Evolutionary conservation across 345 rosid genomes (phyloP), one percentile per base, ranked within the genome.

Genomic region (Psidium guajava): DNA sequence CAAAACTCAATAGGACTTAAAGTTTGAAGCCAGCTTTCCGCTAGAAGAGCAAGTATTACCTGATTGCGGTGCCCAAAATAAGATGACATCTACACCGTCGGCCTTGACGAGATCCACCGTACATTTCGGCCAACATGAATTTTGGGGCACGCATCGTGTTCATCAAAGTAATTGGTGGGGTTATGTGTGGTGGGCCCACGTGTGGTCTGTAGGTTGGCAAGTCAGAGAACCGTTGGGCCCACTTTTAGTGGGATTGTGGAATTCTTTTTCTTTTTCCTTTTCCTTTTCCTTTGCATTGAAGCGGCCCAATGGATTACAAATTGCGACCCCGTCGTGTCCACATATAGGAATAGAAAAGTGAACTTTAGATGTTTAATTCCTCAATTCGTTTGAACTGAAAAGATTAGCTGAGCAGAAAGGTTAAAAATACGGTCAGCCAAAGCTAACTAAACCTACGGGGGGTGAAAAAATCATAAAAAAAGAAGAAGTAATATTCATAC

Each of bases 1-100:
- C 8, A 28, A 61, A 61, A 61, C 11, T 28, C 15, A 61, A 15
- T 0, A 6, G 1, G 44, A 1, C 0, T 64, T 15, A 3, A 3
- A 15, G 0, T 64, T 32, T 6, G 22, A 1, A 64, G 8, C 0
- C 0, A 2, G 0, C 32, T 1, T 14, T 59, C 32, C 15, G 1
- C 40, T 14, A 61, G 42, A 61, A 15, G 8, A 54, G 42, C 20
- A 28, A 36, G 74, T 0, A 15, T 61, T 14, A 28, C 28, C 40
- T 6, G 42, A 64, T 28, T 15, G 49, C 49, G 49, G 49, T 3
- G 8, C 49, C 6, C 49, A 6, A 47, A 47, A 47, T 8, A 47
- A 6, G 49, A 47, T 47, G n/a, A 47, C 49, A 47, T 47, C 49
- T 47, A 47, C 49, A 47, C 49, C 75, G 75, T 28, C 44, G 22